Base-by-base conservation (phyloP, 2,329 filamentous ascomycete genomes). In the Cladophialophora yegresii region DNA sequence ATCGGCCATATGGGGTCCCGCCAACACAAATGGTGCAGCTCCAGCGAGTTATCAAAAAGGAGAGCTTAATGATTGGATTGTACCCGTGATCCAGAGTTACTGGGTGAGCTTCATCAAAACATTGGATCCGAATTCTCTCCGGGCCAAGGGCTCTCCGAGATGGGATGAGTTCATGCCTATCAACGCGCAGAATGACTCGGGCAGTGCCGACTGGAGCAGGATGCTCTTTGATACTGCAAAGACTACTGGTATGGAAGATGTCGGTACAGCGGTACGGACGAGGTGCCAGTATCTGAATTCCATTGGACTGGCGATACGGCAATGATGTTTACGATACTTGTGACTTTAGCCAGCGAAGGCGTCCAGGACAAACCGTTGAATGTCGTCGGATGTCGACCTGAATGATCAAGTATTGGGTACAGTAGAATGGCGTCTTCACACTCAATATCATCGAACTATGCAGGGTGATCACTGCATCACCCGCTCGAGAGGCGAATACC, bases 41-140 rank as follows among this genome's bases (percentile, higher is more conserved):
- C 87, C 88, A 0, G 71, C 72, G 2, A 87, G 84, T 54, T 91
- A 91, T 69, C 73, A 74, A 7, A 72, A 77, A 12, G 63, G 62
- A 1, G 43, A 43, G 0, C 79, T 78, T 2, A 91, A 92, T 68
- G 82, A 78, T 1, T 72, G 73, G 0, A 85, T 89, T 5, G 81
- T 89, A 0, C 80, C 84, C 0, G 76, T 89, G 0, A 83, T 89
- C 30, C 87, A 91, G 71, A 83, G 81, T 0, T 93, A 92, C 75
- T 92, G 89, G 88, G 85, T 86, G 1, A 90, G 86, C 68, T 93
- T 93, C 72, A 86, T 93, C 65, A 78, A 84, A 28, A 80, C 80
- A 0, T 81, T 86, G 43, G 80, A 93, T 73, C 90, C 90, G 0
- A 93, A 92, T 72, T 78, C 70, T 16, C 51, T 67, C 40, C 49